Percentiles rank a stretch among this genome's conserved stretches.
These are phyloP conservation scores for Setaria viridis DNA, from an alignment of 202 grass and related monocot species.

Conservation along the genomic window DNA sequence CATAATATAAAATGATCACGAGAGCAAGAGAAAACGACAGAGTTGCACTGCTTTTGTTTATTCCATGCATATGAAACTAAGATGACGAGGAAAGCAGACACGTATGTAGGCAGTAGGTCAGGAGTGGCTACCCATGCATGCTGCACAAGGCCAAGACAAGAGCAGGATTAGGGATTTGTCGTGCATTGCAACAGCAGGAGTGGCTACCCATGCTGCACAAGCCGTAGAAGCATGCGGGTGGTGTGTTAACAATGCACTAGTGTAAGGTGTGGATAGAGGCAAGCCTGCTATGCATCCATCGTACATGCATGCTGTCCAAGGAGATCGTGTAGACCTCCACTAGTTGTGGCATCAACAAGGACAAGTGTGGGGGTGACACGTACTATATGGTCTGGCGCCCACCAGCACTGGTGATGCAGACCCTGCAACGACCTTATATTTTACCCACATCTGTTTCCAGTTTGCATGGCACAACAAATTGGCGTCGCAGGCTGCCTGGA, in stretches of 20 bases:
- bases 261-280: too few relatives aligned
- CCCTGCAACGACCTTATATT: conserved; percentile 29
- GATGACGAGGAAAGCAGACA: background rate
- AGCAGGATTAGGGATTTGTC: conserved; percentile 38
- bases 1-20: background rate
- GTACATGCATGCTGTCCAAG: background rate
- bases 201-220: background rate
- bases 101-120: background rate
- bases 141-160: background rate
- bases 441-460: conserved; percentile 20
- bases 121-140: background rate
- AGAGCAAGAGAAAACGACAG: background rate
- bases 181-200: conserved; percentile 6
- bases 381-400: conserved; percentile 26
- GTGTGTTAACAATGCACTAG: background rate
- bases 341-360: background rate
- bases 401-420: conserved; percentile 35
- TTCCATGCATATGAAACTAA: background rate
- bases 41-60: too few relatives aligned
- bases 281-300: too few relatives aligned
- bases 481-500: background rate
- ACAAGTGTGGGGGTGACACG: background rate
- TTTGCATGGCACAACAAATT: conserved; percentile 11
- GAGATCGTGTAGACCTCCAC: background rate
- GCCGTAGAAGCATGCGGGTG: background rate